These are phyloP conservation scores for Mucor irregularis DNA, from an alignment of 371 early-diverging fungal species.

Conservation along the genomic window DNA sequence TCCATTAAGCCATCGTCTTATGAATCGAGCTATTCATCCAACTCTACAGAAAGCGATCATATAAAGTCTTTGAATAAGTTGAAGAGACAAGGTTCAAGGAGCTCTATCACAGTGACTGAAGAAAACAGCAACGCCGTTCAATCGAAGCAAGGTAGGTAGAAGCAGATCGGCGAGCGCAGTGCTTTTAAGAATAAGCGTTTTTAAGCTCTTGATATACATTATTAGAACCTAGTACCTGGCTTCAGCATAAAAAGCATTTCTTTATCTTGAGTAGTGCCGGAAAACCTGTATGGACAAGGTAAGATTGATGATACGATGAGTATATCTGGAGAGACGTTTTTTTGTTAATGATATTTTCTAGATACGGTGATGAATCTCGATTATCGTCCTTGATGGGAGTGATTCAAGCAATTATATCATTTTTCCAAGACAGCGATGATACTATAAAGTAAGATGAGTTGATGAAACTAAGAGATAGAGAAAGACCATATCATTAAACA, in stretches of 20 bases:
- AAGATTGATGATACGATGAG: slow-evolving; percentile 1
- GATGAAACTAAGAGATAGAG: not conserved
- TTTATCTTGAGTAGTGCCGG: slow-evolving; percentile 86
- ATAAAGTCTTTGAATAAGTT: slow-evolving; percentile 41
- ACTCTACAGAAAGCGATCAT: slow-evolving; percentile 38
- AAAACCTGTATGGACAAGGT: slow-evolving; percentile 85
- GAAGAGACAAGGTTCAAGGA: slow-evolving; percentile 39
- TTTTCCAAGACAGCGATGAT: slow-evolving; percentile 83
- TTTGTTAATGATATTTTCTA: slow-evolving; percentile 10
- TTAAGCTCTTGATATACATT: not conserved
- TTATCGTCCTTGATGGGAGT: slow-evolving; percentile 90
- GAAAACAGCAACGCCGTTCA: not conserved
- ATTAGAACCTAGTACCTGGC: slow-evolving; percentile 46
- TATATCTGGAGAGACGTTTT: not conserved
- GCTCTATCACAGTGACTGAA: slow-evolving; percentile 25
- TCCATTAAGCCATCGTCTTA: slow-evolving; percentile 22
- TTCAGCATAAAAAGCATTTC: slow-evolving; percentile 73
- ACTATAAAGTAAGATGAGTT: slow-evolving; percentile 62
- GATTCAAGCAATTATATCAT: slow-evolving; percentile 88
- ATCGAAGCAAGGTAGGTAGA: slow-evolving; percentile 14
- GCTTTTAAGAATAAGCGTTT: not conserved
- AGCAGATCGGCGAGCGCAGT: no score
- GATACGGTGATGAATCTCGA: slow-evolving; percentile 90
- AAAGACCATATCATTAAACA: not conserved
- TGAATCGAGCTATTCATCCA: slow-evolving; percentile 36